Base-by-base conservation (phyloP, 2,329 filamentous ascomycete species). In the Xylaria sp. region DNA sequence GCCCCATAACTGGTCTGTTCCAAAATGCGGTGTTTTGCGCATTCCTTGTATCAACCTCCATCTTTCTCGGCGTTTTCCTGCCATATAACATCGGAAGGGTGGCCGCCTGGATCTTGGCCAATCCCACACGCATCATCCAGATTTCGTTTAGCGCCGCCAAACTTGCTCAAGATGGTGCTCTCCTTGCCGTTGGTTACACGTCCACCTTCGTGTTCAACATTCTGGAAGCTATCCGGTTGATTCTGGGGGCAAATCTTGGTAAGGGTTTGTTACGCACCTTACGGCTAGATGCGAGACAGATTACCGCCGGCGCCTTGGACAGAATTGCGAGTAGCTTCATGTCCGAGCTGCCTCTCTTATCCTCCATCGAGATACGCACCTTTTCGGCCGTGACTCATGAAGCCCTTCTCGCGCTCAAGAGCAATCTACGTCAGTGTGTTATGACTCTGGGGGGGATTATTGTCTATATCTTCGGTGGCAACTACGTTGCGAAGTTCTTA, bases 21-120 rank as follows among this genome's bases (percentile, higher is more conserved):
- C 94, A 99, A 70, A 99, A 99, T 67, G 92, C 90, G 58, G 86
- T 97, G 13, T 99, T 99, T 74, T 96, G 93, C 71, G 88, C 90
- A 6, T 88, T 97, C 51, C 81, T 99, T 34, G 91, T 99, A 11
- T 89, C 90, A 0, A 84, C 93, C 55, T 96, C 92, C 11, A 86
- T 99, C 48, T 88, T 91, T 55, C 78, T 89, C 60, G 93, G 92
- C 55, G 85, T 97, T 50, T 96, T 94, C 77, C 76, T 96, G 55
- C 94, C 94, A 0, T 99, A 97, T 75, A 88, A 97, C 58, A 87
- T 92, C 70, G 94, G 94, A 11, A 92, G 96, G 65, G 79, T 96
- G 30, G 86, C 90, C 3, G 80, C 97, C 49, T 87, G 93, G 71
- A 79, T 92, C 54, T 72, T 93, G 23, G 91, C 90, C 10, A 91